Evolutionary conservation across 2,329 filamentous ascomycete genomes (phyloP), one percentile per base, ranked within the genome.

Genomic region (Helotiales sp.): DNA sequence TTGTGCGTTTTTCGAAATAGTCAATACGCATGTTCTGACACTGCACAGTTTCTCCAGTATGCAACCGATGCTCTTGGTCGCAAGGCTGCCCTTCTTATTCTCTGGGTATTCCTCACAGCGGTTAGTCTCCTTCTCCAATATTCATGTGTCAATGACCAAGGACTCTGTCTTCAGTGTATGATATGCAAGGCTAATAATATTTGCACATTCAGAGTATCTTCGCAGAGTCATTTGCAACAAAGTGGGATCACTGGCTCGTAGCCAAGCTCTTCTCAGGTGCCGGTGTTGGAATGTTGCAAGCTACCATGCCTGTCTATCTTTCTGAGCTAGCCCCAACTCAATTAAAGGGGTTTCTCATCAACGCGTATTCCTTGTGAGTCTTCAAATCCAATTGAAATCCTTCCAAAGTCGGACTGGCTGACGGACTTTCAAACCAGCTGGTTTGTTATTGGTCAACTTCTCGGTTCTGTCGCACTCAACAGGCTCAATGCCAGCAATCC

Each of bases 371-470:
- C 12, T 61, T 61, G 62, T 64, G 25, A 57, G 62, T 60, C 7
- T 30, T 36, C 17, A 4, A 12, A 47, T 34, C n/a, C 13, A 8
- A 10, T 4, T 40, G 17, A 5, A 19, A n/a, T n/a, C 17, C 4
- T 40, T 17, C 3, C 36, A 30, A 2, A 3, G 2, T 36, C 22
- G 10, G 15, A 13, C 6, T 10, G 24, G 8, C 50, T 42, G 7
- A 44, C 70, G 68, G 24, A 27, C 29, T 17, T 15, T 4, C 13
- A 54, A 25, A 5, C 13, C 34, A 64, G 62, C 49, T 79, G 77
- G 77, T 78, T 74, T 60, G 72, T 73, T 1, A 29, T 78, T 0
- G 77, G 77, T 1, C 69, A 71, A n/a, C 72, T 79, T 31, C 75
- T 74, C 34, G 75, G 74, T 2, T 74, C 72, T 4, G 68, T 79